These are phyloP conservation scores for Mucor indicus DNA, from an alignment of 371 early-diverging fungal genomes.

Conservation along the genomic window DNA sequence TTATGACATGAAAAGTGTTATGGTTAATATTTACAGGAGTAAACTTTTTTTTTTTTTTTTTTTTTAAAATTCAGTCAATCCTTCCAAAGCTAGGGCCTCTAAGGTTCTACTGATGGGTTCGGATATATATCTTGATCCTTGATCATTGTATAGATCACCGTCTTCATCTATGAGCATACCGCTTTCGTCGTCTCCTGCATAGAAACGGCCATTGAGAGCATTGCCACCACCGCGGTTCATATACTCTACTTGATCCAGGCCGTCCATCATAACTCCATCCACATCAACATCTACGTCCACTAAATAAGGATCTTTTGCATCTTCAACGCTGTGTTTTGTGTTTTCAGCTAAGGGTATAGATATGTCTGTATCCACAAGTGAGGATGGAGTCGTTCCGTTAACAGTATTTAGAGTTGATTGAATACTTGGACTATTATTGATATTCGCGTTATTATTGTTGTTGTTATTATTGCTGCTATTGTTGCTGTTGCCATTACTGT, in stretches of 20 bases:
- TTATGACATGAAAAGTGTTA: too few relatives aligned
- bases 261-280: conserved; percentile 53
- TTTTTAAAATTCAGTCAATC: conserved; percentile 27
- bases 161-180: conserved; percentile 21
- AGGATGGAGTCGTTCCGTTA: too few relatives aligned
- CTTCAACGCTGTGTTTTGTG: background rate
- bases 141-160: conserved; percentile 20
- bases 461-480: background rate
- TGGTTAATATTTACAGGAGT: background rate
- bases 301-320: conserved; percentile 31
- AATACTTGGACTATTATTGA: background rate
- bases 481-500: background rate
- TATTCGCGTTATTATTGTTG: background rate
- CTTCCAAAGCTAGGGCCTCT: conserved; percentile 47
- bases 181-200: conserved; percentile 19
- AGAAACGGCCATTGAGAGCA: conserved; percentile 10
- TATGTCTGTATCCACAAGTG: too few relatives aligned
- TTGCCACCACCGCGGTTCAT: conserved; percentile 7
- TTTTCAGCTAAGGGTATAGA: background rate
- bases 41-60: background rate
- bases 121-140: conserved; percentile 11
- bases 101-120: conserved; percentile 45
- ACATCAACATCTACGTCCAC: conserved; percentile 53
- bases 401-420: too few relatives aligned
- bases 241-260: conserved; percentile 41